Conservation (phyloP, 2,329 filamentous ascomycete species). For the Daldinia sp. region DNA sequence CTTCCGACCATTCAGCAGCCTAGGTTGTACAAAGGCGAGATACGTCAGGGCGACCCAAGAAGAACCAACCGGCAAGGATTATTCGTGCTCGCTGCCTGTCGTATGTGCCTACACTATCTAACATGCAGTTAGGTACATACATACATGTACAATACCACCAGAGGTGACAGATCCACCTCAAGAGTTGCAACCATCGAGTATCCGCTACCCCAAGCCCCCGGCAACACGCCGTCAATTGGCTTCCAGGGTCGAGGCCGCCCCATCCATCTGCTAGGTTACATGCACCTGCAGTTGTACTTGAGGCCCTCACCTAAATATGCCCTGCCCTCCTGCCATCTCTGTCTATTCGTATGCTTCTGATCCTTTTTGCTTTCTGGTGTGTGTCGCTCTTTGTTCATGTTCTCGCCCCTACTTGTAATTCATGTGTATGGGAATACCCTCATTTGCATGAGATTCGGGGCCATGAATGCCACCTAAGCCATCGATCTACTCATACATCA, state of each 20-base stretch:
- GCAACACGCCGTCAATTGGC: slow-evolving; percentile 38
- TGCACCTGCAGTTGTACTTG: slow-evolving; percentile 28
- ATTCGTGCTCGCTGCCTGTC: slow-evolving; percentile 26
- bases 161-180: slow-evolving; percentile 12
- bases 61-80: slow-evolving; percentile 30
- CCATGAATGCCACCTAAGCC: slow-evolving; percentile 42
- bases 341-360: slow-evolving; percentile 39
- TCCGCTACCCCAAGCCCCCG: slow-evolving; percentile 42
- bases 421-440: slow-evolving; percentile 46
- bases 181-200: slow-evolving; percentile 30
- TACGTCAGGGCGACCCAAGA: slow-evolving; percentile 38
- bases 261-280: slow-evolving; percentile 34
- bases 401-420: slow-evolving; percentile 36
- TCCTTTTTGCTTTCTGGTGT: slow-evolving; percentile 40
- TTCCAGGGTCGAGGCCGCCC: slow-evolving; percentile 34
- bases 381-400: slow-evolving; percentile 35
- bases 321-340: slow-evolving; percentile 35
- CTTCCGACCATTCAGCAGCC: slow-evolving; percentile 31
- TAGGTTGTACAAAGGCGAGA: slow-evolving; percentile 11
- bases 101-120: slow-evolving; percentile 5
- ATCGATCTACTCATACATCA: slow-evolving; percentile 21
- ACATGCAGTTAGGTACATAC: neutral
- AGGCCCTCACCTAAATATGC: slow-evolving; percentile 35
- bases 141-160: slow-evolving; percentile 6
- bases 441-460: slow-evolving; percentile 43